Percentiles rank a stretch among this genome's conserved stretches.
These are phyloP conservation scores for Cucurbitaria berberidis DNA, from an alignment of 2,329 filamentous ascomycete genomes.

Conservation along the genomic window DNA sequence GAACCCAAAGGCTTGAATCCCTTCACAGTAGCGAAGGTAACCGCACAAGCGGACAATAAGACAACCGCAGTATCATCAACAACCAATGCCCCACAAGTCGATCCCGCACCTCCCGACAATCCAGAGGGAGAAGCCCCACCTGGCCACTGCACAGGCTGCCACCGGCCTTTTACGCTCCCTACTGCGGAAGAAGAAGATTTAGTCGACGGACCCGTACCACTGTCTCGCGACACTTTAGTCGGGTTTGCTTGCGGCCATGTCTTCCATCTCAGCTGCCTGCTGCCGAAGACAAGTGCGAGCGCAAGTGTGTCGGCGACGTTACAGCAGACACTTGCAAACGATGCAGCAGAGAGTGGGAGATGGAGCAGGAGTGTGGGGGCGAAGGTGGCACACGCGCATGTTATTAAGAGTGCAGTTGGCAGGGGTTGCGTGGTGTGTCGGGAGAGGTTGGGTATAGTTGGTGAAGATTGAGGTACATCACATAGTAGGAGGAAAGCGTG, in stretches of 20 bases:
- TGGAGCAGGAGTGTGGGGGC: constrained; percentile 70
- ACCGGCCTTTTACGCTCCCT: constrained; percentile 38
- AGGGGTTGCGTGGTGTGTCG: constrained; percentile 48
- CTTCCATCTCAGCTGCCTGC: constrained; percentile 76
- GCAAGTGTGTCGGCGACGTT: constrained; percentile 51
- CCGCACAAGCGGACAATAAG: constrained; percentile 27
- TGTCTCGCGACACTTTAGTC: constrained; percentile 68
- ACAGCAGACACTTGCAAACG: constrained; percentile 49
- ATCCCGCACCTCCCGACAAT: constrained; percentile 27
- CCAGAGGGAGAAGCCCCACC: constrained; percentile 35
- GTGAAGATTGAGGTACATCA: not conserved
- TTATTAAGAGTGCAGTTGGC: constrained; percentile 79
- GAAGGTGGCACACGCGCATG: constrained; percentile 66
- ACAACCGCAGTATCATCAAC: constrained; percentile 30
- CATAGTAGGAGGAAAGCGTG: not conserved
- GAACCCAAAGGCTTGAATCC: constrained; percentile 38
- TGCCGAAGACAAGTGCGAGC: constrained; percentile 55
- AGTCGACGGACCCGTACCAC: constrained; percentile 31
- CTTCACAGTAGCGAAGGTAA: constrained; percentile 27
- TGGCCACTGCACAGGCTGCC: constrained; percentile 46
- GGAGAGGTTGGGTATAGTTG: constrained; percentile 28
- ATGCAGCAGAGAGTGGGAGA: constrained; percentile 53
- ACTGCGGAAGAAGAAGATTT: constrained; percentile 39
- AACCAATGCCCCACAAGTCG: constrained; percentile 23
- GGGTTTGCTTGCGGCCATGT: constrained; percentile 84